Base-by-base conservation (phyloP, 1,284 basidiomycete genomes). In the Ceratobasidium sp. region DNA sequence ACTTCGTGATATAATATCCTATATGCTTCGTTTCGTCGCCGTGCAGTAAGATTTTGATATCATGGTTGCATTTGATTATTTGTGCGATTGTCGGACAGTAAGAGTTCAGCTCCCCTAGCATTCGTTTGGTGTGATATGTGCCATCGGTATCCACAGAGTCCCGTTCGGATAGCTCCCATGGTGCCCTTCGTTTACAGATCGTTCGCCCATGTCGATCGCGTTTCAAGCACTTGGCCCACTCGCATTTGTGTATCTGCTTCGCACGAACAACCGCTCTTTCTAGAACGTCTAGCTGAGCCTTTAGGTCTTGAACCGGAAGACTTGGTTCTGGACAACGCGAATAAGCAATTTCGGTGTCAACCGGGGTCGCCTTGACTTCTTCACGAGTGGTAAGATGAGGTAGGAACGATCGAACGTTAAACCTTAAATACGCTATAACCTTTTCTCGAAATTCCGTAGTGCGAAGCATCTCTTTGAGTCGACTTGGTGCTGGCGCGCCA, bases 121-220 rank as follows among this genome's bases (percentile, higher is more conserved):
- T 10, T 9, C 84, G 81, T 4, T 78, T 48, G 6, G 67, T 69
- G 3, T 54, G 46, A 56, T 33, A 28, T 1, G 46, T 56, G 20
- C 67, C 67, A 12, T 52, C 20, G 10, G 46, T 80, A 7, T 77
- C 44, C 1, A 86, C 80, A 38, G 62, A 82, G n/a, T 80, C 82
- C 7, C 81, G 71, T 0, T 76, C 59, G 3, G 82, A 78, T 0
- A 81, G 20, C 38, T 74, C 46, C 38, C 82, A 88, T 15, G 86
- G 86, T 9, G 85, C 85, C 0, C 83, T 52, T 6, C 86, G 65
- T 78, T 87, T 87, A 78, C 86, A 87, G 7, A 56, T 66, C 4
- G 78, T 52, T 2, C 59, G 33, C 0, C 82, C 83, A n/a, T 82
- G 80, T 71, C 81, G 77, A 15, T 80, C 54, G 77, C 56, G 33